Base-by-base conservation (phyloP, 2,329 filamentous ascomycete species). In the Cladophialophora chaetospira region DNA sequence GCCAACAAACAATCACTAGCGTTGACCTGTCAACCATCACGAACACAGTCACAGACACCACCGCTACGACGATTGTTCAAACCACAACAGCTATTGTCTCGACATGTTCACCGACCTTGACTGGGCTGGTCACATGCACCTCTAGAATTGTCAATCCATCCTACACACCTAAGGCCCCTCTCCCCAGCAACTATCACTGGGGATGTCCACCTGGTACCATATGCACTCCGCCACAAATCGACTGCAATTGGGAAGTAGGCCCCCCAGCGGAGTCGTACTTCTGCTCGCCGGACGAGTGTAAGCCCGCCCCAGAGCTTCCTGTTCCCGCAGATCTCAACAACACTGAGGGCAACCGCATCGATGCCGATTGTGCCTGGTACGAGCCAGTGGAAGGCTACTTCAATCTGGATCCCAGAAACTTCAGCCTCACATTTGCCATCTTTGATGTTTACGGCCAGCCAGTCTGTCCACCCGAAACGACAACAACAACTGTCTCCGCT, bases 351-450 rank as follows among this genome's bases (percentile, higher is more conserved):
- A 53, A 36, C 10, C 50, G 29, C 1, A 52, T 61, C 50, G 2
- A 53, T 15, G 17, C 49, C 36, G 55, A 47, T 29, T 62, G 62
- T 25, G 57, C 55, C 9, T 61, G 60, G 60, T 48, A 58, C 11
- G 35, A 56, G 4, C 53, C 57, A 3, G 61, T 62, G 9, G 60
- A 64, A 15, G 53, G 66, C 15, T 88, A 88, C 67, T 89, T 85
- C 71, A 80, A 88, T 56, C 75, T 89, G n/a, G 76, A 86, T 55
- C 83, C 86, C 0, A 69, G 75, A 2, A 77, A 77, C 0, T 89
- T 89, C 57, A 85, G 85, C 3, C 73, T 88, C 11, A 80, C 77
- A 51, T 86, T 82, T 58, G 80, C 79, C 38, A 84, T 88, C 19
- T 88, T 87, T 60, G 75, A 60, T 33, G 49, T 57, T 9, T 49